Evolutionary conservation across 73 alveolate species (phyloP), one percentile per base, ranked within the genome.

Genomic region (Effrenium voratum): DNA sequence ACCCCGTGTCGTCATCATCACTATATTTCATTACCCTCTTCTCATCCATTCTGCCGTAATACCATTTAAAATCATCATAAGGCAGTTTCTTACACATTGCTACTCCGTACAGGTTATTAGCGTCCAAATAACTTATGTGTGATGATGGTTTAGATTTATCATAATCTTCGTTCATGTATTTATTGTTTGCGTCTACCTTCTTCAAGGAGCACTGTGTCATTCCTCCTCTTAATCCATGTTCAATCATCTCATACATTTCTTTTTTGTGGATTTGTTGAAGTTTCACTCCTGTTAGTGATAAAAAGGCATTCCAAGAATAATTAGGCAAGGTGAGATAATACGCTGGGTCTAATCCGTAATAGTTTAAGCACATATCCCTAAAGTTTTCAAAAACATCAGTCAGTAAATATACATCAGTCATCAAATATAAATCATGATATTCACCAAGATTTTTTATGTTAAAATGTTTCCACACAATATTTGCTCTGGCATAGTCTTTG

Each of bases 281-380:
- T 57, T 13, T 4, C 0, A 57, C 72, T 4, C 72, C 72, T 1
- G 70, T 57, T 2, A 57, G 4, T 6, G 4, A 2, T 57, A 2
- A 3, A 57, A 4, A 57, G 19, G 72, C 72, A 57, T 57, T 57
- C 0, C 72, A 57, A 57, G 36, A 57, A 57, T 4, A 57, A 4
- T 77, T 77, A 43, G 88, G 88, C 41, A 77, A 44, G 22, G 88
- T 77, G 60, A 77, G 4, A 44, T 77, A 77, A 44, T 43, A 44
- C 6, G 88, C 88, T 44, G 88, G 88, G 88, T 77, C 88, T 38
- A 77, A 40, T 2, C 88, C 88, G 26, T 77, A 77, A 44, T 77
- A 44, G 66, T 44, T 77, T 12, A 44, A 77, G 60, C 88, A 77
- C 66, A 44, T 40, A 1, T 57, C 36, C 19, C 36, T 57, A 3